A percentile compares a stretch with the other conserved stretches of the same genome.
Conservation (phyloP, 805 yeast species). For the Teunomyces funiuensis region DNA sequence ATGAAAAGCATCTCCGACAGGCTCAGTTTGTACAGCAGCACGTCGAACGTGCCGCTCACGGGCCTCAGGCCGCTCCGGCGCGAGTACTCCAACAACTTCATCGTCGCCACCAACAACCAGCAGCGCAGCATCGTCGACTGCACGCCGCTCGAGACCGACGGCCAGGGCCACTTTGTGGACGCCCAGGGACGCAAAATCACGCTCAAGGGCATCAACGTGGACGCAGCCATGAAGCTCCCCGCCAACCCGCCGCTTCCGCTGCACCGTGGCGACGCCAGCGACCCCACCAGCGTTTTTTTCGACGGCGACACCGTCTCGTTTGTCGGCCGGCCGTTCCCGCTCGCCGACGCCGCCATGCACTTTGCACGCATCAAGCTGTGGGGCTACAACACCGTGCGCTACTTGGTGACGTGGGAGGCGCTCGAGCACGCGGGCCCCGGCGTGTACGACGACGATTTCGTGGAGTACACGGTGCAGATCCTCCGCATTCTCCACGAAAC, state of each 20-base stretch:
- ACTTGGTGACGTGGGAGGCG: conserved; percentile 88
- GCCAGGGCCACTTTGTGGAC: conserved; percentile 56
- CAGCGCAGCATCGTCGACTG: conserved; percentile 15
- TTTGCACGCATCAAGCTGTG: conserved; percentile 67
- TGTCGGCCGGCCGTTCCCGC: conserved; percentile 77
- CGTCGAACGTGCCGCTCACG: conserved; percentile 23
- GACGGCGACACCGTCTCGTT: conserved; percentile 78
- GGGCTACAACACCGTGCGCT: conserved; percentile 81
- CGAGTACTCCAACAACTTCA: conserved; percentile 17
- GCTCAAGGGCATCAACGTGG: conserved; percentile 80
- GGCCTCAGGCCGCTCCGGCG: conserved; percentile 30
- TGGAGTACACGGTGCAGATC: conserved; percentile 65
- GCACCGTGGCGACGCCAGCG: conserved; percentile 37
- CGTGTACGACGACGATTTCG: conserved; percentile 70
- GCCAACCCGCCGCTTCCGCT: conserved; percentile 49
- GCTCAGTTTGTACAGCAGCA: conserved; percentile 28
- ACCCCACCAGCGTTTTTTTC: conserved; percentile 49
- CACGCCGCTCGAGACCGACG: conserved; percentile 33
- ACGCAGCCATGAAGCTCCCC: conserved; percentile 74
- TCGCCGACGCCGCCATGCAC: conserved; percentile 71
- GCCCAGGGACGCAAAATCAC: conserved; percentile 61
- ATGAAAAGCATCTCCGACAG: conserved; percentile 29
- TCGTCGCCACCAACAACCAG: conserved; percentile 13
- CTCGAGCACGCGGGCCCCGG: conserved; percentile 88
- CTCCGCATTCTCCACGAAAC: conserved; percentile 54